Base-by-base conservation (phyloP, 1,284 basidiomycete genomes). In the Leccinum insolens region DNA sequence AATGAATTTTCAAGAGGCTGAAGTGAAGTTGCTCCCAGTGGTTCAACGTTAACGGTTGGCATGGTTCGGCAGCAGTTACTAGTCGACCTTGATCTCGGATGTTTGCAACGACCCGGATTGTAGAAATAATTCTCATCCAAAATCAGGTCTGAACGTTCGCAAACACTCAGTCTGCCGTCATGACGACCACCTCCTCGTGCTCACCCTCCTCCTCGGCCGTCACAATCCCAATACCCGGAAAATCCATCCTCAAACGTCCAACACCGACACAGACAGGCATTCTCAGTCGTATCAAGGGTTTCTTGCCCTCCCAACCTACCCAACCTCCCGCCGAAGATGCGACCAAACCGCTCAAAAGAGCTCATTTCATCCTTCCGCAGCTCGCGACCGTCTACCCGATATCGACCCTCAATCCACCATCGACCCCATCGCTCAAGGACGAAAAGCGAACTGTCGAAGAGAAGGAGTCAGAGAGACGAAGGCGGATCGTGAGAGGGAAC, bases 241-340 rank as follows among this genome's bases (percentile, higher is more conserved):
- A 89, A 79, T 90, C 89, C 7, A 94, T 94, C 67, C 83, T 94
- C 64, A 94, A 93, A 76, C 86, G 86, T n/a, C 90, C 92, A 25
- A 86, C 89, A 34, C 90, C 89, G 8, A 79, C 85, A 4, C 90
- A 88, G 70, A 85, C 86, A 28, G 87, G 89, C 12, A 85, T 94
- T 68, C 87, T 94, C 76, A 89, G 88, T n/a, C 87, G 90, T 67
- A 84, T 92, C 75, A 89, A 88, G 59, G 76, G 75, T 3, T 77
- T 79, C 70, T 52, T 77, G 14, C 78, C 78, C 4, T 73, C 75
- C 0, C 78, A 78, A 49, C 71, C 77, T 14, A 58, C 75, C 9
- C 8, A 71, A 7, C 64, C 67, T 2, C 7, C 44, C 57, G n/a
- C 75, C n/a, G 81, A 81, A 41, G 82, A 83, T 74, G 73, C 81